Conservation (phyloP, 2,329 filamentous ascomycete species). For the Knufia petricola region DNA sequence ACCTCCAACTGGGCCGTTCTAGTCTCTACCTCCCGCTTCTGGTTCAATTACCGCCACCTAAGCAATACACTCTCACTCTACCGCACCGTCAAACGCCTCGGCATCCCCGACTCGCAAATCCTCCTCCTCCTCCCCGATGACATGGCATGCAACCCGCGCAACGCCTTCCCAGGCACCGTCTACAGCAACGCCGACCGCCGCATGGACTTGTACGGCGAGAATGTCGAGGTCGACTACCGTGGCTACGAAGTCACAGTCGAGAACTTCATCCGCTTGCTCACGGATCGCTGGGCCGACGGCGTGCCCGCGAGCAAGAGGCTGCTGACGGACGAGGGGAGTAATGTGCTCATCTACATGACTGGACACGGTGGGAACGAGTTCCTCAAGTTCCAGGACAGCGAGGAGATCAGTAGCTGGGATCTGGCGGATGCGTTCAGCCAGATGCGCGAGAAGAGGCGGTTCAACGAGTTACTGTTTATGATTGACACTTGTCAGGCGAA, state of each 20-base stretch:
- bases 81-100: slow-evolving; percentile 92
- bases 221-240: slow-evolving; percentile 96
- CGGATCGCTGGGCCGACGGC: slow-evolving; percentile 86
- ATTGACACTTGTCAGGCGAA: slow-evolving; percentile 99
- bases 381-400: slow-evolving; percentile 93
- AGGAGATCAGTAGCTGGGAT: slow-evolving; percentile 95
- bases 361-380: slow-evolving; percentile 97
- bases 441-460: slow-evolving; percentile 99
- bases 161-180: slow-evolving; percentile 93
- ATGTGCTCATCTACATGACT: slow-evolving; percentile 98
- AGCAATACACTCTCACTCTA: slow-evolving; percentile 97
- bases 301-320: slow-evolving; percentile 91
- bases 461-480: slow-evolving; percentile 98
- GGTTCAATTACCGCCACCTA: slow-evolving; percentile 99
- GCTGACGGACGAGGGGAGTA: slow-evolving; percentile 88
- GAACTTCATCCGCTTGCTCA: slow-evolving; percentile 93
- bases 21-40: slow-evolving; percentile 97
- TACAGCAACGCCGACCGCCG: slow-evolving; percentile 97
- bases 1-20: slow-evolving; percentile 99
- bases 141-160: slow-evolving; percentile 98
- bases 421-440: slow-evolving; percentile 95
- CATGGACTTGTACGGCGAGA: slow-evolving; percentile 93
- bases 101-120: slow-evolving; percentile 96
- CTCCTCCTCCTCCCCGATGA: slow-evolving; percentile 99
- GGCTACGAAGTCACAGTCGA: slow-evolving; percentile 98